Conservation (phyloP, 306 rosid genomes). For the Boehmeria nivea region DNA sequence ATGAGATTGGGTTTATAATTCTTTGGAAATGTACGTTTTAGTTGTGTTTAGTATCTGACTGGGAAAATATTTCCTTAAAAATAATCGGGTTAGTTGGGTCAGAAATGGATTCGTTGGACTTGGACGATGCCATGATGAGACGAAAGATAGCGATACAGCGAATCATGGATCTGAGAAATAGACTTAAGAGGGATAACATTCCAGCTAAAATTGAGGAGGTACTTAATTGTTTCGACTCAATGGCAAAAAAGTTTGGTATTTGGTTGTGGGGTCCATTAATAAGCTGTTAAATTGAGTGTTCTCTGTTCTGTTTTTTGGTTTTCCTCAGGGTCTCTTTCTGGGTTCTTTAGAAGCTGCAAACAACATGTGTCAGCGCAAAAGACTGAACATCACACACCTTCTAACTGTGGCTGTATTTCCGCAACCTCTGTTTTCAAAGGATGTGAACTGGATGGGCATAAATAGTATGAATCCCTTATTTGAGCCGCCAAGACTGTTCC, state of each 20-base stretch:
- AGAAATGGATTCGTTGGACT: constrained; percentile 26
- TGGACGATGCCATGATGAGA: no score
- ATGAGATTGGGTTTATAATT: no score
- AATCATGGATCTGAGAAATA: constrained; percentile 17
- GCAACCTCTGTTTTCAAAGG: constrained; percentile 44
- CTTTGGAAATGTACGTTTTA: no score
- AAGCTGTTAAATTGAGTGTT: neutral
- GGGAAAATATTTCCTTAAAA: no score
- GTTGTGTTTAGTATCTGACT: no score
- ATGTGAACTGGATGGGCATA: constrained; percentile 54
- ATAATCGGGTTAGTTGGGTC: no score
- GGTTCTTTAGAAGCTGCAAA: constrained; percentile 68
- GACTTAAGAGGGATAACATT: constrained; percentile 33
- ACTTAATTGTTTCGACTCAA: no score
- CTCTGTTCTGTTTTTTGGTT: constrained; percentile 4
- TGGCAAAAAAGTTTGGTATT: neutral
- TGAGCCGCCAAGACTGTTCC: neutral
- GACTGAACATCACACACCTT: constrained; percentile 57
- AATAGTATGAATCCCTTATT: constrained; percentile 35
- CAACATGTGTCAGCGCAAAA: constrained; percentile 50
- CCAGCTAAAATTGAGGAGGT: constrained; percentile 76
- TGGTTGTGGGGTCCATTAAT: neutral
- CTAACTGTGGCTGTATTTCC: constrained; percentile 57
- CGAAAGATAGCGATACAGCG: constrained; percentile 29
- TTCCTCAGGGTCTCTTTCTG: constrained; percentile 77